Conservation (phyloP, 805 yeast genomes). For the Alloascoidea hylecoeti region DNA sequence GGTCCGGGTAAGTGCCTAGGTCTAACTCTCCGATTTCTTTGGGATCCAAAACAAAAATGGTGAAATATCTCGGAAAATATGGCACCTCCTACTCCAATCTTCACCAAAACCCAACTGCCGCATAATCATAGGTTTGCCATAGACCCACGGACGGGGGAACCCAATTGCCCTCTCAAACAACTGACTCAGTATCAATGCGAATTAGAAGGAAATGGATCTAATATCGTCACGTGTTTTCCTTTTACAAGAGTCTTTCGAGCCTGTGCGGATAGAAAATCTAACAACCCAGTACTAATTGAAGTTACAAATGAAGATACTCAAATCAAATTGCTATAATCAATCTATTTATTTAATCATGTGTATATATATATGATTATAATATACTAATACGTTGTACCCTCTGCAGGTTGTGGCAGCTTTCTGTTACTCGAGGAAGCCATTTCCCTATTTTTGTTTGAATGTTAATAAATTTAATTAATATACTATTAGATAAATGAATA, state of each 20-base stretch:
- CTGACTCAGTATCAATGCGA: slow-evolving; percentile 15
- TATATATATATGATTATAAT: neutral
- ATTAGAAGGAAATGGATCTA: slow-evolving; percentile 9
- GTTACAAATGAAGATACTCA: slow-evolving; percentile 1
- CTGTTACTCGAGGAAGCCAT: slow-evolving; percentile 80
- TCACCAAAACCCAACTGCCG: neutral
- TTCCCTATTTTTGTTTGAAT: slow-evolving; percentile 20
- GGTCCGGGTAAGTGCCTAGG: neutral
- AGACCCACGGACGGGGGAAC: neutral
- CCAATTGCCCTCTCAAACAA: slow-evolving; percentile 11
- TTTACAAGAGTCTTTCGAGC: slow-evolving; percentile 13
- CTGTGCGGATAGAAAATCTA: slow-evolving; percentile 5
- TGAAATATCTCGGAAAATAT: neutral
- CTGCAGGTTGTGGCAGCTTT: slow-evolving; percentile 82
- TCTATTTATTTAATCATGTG: neutral
- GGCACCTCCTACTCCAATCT: neutral
- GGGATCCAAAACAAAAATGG: neutral
- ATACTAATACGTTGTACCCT: slow-evolving; percentile 53
- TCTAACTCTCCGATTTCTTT: too few relatives aligned
- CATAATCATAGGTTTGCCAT: slow-evolving; percentile 2
- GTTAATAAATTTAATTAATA: neutral
- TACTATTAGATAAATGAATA: slow-evolving; percentile 4
- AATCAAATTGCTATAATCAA: neutral
- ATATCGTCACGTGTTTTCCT: slow-evolving; percentile 14
- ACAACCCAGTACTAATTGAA: neutral